Evolutionary conservation across 768 basidiomycete genomes (phyloP).

Genomic region (Trametes coccinea): DNA sequence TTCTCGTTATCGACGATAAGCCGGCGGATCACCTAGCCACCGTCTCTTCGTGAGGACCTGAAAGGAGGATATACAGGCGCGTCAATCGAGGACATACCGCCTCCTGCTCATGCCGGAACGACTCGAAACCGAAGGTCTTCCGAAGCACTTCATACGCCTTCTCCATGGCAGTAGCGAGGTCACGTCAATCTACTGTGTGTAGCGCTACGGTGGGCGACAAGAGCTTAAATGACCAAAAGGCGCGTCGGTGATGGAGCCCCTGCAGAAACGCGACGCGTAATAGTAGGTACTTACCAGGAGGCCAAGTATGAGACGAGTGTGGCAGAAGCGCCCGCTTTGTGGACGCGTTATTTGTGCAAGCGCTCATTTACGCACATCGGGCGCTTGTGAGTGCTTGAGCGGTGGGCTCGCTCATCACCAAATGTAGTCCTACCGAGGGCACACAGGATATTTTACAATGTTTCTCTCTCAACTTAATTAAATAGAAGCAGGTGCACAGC

Average conservation of each 20-base stretch:
- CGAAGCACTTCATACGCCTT: conserved; percentile 33
- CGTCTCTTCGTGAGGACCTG: too few relatives aligned
- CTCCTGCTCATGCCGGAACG: conserved; percentile 42
- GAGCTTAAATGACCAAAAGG: too few relatives aligned
- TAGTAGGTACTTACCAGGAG: too few relatives aligned
- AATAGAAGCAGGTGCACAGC: conserved; percentile 17
- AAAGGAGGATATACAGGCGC: too few relatives aligned
- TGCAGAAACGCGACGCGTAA: neutral
- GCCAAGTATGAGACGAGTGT: too few relatives aligned
- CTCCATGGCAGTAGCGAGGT: conserved; percentile 32
- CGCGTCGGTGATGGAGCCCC: too few relatives aligned
- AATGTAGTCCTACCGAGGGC: too few relatives aligned
- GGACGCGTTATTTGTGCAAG: conserved; percentile 16
- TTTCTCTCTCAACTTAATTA: conserved; percentile 13
- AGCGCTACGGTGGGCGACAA: too few relatives aligned
- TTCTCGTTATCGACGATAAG: conserved; percentile 43
- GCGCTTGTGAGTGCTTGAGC: neutral
- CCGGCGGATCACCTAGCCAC: conserved; percentile 36
- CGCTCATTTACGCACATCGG: neutral
- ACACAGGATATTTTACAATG: neutral
- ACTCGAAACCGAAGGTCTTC: conserved; percentile 38
- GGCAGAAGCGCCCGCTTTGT: neutral
- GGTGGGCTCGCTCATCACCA: too few relatives aligned
- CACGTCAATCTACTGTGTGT: too few relatives aligned
- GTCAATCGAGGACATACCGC: conserved; percentile 26